Percentiles rank a stretch among this genome's conserved stretches.
Conservation (phyloP, 371 early-diverging fungal species). For the Mucor piriformis region DNA sequence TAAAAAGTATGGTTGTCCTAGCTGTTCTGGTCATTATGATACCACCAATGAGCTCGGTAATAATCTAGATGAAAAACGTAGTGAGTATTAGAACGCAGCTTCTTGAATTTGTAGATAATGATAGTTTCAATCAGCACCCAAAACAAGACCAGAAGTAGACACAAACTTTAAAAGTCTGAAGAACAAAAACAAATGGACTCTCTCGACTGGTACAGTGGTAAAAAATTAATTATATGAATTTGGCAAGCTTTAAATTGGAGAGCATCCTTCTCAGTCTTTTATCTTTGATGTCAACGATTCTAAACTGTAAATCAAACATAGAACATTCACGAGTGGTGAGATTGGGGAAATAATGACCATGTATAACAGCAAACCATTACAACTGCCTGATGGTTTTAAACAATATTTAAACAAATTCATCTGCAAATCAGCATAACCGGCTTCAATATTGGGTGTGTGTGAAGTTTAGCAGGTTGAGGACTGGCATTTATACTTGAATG, state of each 20-base stretch:
- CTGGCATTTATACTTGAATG: slow-evolving; percentile 22
- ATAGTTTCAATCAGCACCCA: slow-evolving; percentile 12
- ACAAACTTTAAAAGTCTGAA: slow-evolving; percentile 1
- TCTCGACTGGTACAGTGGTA: slow-evolving; percentile 19
- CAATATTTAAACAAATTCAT: slow-evolving; percentile 28
- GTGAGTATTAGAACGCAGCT: slow-evolving; percentile 17
- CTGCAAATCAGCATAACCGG: slow-evolving; percentile 24
- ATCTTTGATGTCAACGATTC: slow-evolving; percentile 26
- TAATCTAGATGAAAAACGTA: slow-evolving; percentile 17
- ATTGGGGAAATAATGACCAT: slow-evolving; percentile 22
- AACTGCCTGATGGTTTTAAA: slow-evolving; percentile 22
- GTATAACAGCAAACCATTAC: neutral
- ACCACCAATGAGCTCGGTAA: slow-evolving; percentile 14
- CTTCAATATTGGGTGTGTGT: too few relatives aligned
- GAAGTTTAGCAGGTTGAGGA: too few relatives aligned
- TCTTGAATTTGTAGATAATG: slow-evolving; percentile 5
- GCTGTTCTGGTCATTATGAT: slow-evolving; percentile 19
- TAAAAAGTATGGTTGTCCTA: slow-evolving; percentile 18
- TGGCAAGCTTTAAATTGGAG: slow-evolving; percentile 25
- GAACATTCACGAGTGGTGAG: slow-evolving; percentile 22
- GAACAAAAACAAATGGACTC: slow-evolving; percentile 12
- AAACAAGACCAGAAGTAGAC: slow-evolving; percentile 15
- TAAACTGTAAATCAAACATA: slow-evolving; percentile 23
- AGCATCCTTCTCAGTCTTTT: slow-evolving; percentile 24
- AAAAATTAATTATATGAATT: slow-evolving; percentile 17